Conservation (phyloP, 768 basidiomycete genomes). For the Pulveroboletus ravenelii region DNA sequence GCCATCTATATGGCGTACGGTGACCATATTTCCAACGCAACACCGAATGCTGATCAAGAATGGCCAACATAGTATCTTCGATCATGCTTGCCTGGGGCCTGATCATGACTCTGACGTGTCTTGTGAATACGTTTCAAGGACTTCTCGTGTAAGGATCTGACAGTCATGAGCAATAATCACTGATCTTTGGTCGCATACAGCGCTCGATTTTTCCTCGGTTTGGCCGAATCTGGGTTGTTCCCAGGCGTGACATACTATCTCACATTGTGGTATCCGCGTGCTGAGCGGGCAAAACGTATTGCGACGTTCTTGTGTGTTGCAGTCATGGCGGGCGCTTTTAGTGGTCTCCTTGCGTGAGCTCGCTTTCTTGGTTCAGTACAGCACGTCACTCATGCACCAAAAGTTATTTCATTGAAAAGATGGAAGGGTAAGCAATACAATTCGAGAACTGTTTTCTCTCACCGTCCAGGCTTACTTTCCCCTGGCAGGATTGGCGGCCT, state of each 20-base stretch:
- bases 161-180: neutral
- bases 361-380: neutral
- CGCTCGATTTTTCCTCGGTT: slow-evolving; percentile 40
- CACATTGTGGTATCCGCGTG: slow-evolving; percentile 55
- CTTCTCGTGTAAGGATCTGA: slow-evolving; percentile 26
- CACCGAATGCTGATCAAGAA: slow-evolving; percentile 2
- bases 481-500: slow-evolving; percentile 26
- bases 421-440: slow-evolving; percentile 31
- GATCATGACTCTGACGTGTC: slow-evolving; percentile 35
- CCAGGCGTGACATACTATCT: slow-evolving; percentile 40
- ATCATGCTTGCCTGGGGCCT: slow-evolving; percentile 37
- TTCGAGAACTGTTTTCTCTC: slow-evolving; percentile 7
- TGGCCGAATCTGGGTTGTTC: slow-evolving; percentile 43
- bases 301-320: slow-evolving; percentile 59
- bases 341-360: slow-evolving; percentile 45
- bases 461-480: neutral
- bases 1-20: slow-evolving; percentile 33
- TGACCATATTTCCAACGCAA: neutral
- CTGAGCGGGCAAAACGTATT: slow-evolving; percentile 50
- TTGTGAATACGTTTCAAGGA: slow-evolving; percentile 30
- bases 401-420: slow-evolving; percentile 33
- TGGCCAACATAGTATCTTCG: slow-evolving; percentile 29
- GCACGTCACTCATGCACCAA: neutral
- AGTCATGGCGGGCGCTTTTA: slow-evolving; percentile 46
- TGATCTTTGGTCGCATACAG: slow-evolving; percentile 18